Percentiles rank a stretch among this genome's conserved stretches.
Evolutionary conservation across 2,329 filamentous ascomycete species (phyloP).

Genomic region (Trichoderma breve): DNA sequence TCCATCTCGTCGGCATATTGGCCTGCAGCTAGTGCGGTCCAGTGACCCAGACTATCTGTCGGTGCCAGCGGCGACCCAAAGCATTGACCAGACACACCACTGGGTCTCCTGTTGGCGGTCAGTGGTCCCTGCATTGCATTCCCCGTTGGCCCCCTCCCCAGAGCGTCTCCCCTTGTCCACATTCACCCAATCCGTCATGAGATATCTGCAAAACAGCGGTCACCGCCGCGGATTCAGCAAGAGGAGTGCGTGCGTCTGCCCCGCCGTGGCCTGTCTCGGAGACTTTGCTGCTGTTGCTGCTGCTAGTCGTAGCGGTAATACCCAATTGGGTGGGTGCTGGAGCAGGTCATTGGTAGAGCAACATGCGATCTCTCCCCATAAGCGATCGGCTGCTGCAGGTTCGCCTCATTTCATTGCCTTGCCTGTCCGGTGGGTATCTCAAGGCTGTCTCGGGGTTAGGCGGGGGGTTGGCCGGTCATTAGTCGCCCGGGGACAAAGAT

Average conservation of each 20-base stretch:
- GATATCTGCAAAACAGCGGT: conserved; percentile 9
- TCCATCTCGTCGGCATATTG: conserved; percentile 7
- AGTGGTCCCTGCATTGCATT: conserved; percentile 19
- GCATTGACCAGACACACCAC: background rate
- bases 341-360: background rate
- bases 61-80: background rate
- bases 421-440: background rate
- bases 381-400: conserved; percentile 15
- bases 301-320: background rate
- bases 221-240: background rate
- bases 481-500: background rate
- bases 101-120: conserved; percentile 3
- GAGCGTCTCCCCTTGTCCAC: background rate
- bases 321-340: background rate
- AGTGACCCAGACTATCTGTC: conserved; percentile 16
- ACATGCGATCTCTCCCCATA: conserved; percentile 7
- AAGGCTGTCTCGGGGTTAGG: background rate
- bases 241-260: background rate
- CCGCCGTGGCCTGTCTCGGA: conserved; percentile 10
- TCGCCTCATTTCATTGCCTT: conserved; percentile 6
- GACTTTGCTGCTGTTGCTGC: conserved; percentile 2
- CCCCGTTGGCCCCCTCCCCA: background rate
- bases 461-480: background rate
- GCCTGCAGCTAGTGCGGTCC: conserved; percentile 18
- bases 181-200: background rate